Conservation (phyloP, 2,329 filamentous ascomycete genomes). For the Neonectria punicea region DNA sequence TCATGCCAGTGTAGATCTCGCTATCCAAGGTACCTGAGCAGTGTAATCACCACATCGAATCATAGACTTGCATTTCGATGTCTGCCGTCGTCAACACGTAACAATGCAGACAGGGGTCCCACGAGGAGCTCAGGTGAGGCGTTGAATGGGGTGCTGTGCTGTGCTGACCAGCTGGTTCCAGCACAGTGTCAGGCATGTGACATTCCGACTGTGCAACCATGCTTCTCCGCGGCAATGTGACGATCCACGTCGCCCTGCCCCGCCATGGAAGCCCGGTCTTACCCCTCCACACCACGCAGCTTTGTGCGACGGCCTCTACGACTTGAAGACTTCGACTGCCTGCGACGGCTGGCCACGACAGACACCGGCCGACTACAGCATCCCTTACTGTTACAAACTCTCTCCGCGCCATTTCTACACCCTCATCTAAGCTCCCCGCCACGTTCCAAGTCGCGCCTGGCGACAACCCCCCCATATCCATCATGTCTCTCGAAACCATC, state of each 20-base stretch:
- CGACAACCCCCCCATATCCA: conserved; percentile 12
- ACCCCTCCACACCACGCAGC: conserved; percentile 40
- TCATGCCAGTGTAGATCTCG: not conserved
- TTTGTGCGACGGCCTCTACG: conserved; percentile 4
- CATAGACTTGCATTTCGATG: not conserved
- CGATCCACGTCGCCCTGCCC: conserved; percentile 24
- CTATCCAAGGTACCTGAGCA: not conserved
- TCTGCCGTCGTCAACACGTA: not conserved
- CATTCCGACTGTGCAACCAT: conserved; percentile 6
- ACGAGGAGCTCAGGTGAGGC: not conserved
- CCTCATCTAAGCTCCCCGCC: not conserved
- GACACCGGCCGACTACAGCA: conserved; percentile 6
- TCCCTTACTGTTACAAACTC: conserved; percentile 13
- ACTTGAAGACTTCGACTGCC: not conserved
- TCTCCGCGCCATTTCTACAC: not conserved
- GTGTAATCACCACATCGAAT: not conserved
- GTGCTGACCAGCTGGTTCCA: conserved; percentile 25
- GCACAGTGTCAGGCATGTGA: conserved; percentile 34
- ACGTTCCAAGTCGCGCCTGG: not conserved
- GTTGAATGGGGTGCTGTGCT: conserved; percentile 4
- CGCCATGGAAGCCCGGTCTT: conserved; percentile 28
- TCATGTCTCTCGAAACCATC: conserved; percentile 72
- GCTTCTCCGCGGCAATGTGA: conserved; percentile 24
- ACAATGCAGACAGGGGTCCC: not conserved
- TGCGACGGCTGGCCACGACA: conserved; percentile 6